phyloP scores from a whole-genome alignment of 164 flowering plant species.

The Umbilicus rupestris region DNA sequence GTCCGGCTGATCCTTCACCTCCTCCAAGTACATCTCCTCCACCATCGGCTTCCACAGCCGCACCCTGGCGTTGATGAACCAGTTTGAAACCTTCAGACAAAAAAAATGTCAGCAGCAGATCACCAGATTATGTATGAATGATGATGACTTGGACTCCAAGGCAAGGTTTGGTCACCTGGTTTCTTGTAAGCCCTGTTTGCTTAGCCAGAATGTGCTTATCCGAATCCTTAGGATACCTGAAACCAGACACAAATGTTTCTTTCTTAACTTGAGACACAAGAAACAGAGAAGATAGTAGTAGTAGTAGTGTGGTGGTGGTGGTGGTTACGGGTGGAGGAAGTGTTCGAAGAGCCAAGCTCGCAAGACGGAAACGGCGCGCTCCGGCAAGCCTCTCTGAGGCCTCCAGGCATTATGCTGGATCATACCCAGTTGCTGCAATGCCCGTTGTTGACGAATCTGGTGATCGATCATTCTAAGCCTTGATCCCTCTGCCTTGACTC shows the following conservation, averaged over 20 bases:
- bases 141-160: no score
- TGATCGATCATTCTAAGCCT: slow-evolving; percentile 24
- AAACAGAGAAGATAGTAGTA: no score
- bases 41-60: slow-evolving; percentile 87
- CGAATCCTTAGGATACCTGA: slow-evolving; percentile 89
- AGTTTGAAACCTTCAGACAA: slow-evolving; percentile 68
- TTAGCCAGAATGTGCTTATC: slow-evolving; percentile 82
- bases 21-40: slow-evolving; percentile 79
- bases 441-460: slow-evolving; percentile 33
- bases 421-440: slow-evolving; percentile 34
- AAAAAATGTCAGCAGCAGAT: not conserved
- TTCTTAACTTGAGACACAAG: not conserved
- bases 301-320: no score
- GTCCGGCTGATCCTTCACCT: slow-evolving; percentile 51
- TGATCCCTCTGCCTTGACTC: slow-evolving; percentile 35
- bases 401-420: slow-evolving; percentile 39
- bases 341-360: slow-evolving; percentile 90
- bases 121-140: no score
- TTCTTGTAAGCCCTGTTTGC: slow-evolving; percentile 83
- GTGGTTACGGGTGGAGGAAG: slow-evolving; percentile 50
- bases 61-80: slow-evolving; percentile 85
- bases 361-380: slow-evolving; percentile 34
- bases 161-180: slow-evolving; percentile 47
- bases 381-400: slow-evolving; percentile 41
- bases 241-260: not conserved